Base-by-base conservation (phyloP, 768 basidiomycete species). In the Tylopilus sp. region DNA sequence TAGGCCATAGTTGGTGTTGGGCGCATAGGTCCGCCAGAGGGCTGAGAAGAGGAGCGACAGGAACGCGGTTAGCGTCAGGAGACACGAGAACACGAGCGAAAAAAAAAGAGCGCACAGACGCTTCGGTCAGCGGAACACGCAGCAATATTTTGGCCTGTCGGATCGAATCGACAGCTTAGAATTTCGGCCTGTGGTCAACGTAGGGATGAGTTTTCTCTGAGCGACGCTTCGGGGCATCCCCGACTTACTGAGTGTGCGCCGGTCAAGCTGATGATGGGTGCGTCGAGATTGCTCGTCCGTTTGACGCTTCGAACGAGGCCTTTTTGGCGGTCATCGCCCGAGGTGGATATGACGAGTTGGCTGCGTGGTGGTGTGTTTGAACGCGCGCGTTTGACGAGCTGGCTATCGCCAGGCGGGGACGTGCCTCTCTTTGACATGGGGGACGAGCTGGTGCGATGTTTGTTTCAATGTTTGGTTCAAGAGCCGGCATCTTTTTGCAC, bases 1-100 rank as follows among this genome's bases (percentile, higher is more conserved):
- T 3, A 92, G 80, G 21, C 83, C 95, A 60, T 95, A 98, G 77
- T 98, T 98, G 21, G 81, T 88, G 61, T 95, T 94, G 7, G 94
- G 92, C 15, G 91, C 73, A 51, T 95, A 97, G 1, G 93, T 95
- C 57, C 86, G 76, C 94, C 94, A 97, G 43, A 95, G 69, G 0
- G 93, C 90, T 93, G 28, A 38, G 41, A 26, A 40, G 23, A 31
- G 48, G 38, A 3, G 35, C 15, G 33, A 12, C 33, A 3, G 15
- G 17, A 9, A 30, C 12, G 42, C 2, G 17, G n/a, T 31, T 13
- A 36, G n/a, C 8, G 31, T 28, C 25, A 30, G 31, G 0, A 23
- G 39, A 46, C 44, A 12, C 53, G 20, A 50, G 54, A 25, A 45
- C 22, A 50, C 20, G 25, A 26, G 30, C 30, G 31, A 31, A 5